Conservation (phyloP, 2,329 filamentous ascomycete species). For the Aureobasidium vineae region DNA sequence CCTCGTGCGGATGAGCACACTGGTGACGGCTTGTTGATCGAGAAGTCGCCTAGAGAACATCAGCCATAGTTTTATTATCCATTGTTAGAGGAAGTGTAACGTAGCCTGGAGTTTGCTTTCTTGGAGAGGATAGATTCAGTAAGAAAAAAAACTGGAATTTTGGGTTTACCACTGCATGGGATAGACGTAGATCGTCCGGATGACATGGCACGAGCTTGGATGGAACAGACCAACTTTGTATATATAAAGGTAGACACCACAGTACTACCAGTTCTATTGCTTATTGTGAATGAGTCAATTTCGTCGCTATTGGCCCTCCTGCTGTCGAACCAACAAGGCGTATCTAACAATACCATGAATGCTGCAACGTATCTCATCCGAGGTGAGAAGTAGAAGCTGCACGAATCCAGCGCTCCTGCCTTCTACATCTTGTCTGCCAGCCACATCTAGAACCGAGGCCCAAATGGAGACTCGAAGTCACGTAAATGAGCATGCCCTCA, state of each 20-base stretch:
- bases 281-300: neutral
- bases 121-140: neutral
- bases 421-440: too few species aligned
- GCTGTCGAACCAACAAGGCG: too few species aligned
- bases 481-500: too few species aligned
- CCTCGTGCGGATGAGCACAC: neutral
- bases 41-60: constrained; percentile 18
- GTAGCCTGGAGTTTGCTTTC: neutral
- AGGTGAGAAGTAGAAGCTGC: neutral
- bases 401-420: neutral
- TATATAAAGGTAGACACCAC: neutral
- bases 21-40: constrained; percentile 3
- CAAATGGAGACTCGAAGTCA: too few species aligned
- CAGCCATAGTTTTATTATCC: neutral
- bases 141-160: neutral
- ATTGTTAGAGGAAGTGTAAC: neutral
- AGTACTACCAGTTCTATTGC: neutral
- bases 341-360: neutral
- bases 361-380: too few species aligned
- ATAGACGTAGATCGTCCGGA: neutral
- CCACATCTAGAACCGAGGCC: neutral
- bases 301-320: too few species aligned
- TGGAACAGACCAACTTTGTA: constrained; percentile 8
- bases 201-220: neutral
- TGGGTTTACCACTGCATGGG: neutral